Evolutionary conservation across 1,284 basidiomycete genomes (phyloP).

Genomic region (Trametes sp.): DNA sequence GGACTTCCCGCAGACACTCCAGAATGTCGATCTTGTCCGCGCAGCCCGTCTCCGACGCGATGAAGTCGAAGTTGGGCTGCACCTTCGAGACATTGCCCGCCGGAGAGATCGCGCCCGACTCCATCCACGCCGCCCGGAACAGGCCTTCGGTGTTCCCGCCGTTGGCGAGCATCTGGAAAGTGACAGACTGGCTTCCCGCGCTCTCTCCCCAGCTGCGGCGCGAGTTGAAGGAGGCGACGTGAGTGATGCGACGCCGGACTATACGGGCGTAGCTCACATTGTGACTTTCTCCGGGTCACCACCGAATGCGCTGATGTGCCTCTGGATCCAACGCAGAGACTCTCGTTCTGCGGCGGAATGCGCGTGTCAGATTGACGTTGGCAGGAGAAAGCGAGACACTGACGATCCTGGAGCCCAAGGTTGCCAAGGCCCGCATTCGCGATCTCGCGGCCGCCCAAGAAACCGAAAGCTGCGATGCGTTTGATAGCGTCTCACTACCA

Average conservation of each 20-base stretch:
- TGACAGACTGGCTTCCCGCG: slow-evolving; percentile 47
- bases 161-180: slow-evolving; percentile 40
- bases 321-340: slow-evolving; percentile 50
- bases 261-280: slow-evolving; percentile 30
- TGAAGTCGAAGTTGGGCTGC: slow-evolving; percentile 41
- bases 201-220: slow-evolving; percentile 47
- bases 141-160: slow-evolving; percentile 40
- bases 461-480: slow-evolving; percentile 27
- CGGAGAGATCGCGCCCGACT: slow-evolving; percentile 42
- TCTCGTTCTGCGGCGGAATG: slow-evolving; percentile 28
- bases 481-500: too few relatives aligned
- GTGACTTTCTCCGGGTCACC: slow-evolving; percentile 46
- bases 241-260: neutral
- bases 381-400: slow-evolving; percentile 26
- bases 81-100: slow-evolving; percentile 37
- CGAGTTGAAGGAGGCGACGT: too few relatives aligned
- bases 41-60: slow-evolving; percentile 43
- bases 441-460: slow-evolving; percentile 49
- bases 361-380: neutral
- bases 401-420: slow-evolving; percentile 60
- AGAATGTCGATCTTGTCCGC: slow-evolving; percentile 43
- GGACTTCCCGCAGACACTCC: slow-evolving; percentile 47
- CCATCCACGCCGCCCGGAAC: slow-evolving; percentile 44
- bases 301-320: slow-evolving; percentile 51
- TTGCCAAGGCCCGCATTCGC: slow-evolving; percentile 58